These are phyloP conservation scores for Limtongozyma cylindracea DNA, from an alignment of 805 yeast species.

Conservation along the genomic window DNA sequence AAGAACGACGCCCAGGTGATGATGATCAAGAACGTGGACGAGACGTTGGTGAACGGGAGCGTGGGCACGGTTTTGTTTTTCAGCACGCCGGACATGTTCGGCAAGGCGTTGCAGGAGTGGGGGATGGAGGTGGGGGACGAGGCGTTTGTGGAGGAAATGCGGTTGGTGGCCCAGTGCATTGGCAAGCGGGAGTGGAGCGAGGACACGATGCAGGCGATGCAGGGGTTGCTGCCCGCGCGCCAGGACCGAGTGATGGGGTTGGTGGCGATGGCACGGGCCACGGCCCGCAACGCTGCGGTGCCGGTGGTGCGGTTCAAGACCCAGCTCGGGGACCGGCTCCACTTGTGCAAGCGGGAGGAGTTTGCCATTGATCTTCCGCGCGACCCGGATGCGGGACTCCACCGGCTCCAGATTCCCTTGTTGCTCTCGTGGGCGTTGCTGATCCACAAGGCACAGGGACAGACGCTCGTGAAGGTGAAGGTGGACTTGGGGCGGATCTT, in stretches of 20 bases:
- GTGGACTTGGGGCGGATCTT: slow-evolving; percentile 60
- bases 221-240: too few species aligned
- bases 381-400: slow-evolving; percentile 5
- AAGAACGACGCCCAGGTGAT: slow-evolving; percentile 63
- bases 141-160: slow-evolving; percentile 4
- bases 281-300: too few species aligned
- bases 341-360: slow-evolving; percentile 9
- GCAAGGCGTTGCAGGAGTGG: slow-evolving; percentile 2
- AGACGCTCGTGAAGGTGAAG: slow-evolving; percentile 49
- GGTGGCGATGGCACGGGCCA: too few species aligned
- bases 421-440: slow-evolving; percentile 94
- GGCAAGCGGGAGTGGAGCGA: too few species aligned
- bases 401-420: slow-evolving; percentile 42
- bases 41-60: slow-evolving; percentile 55
- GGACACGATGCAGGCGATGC: too few species aligned
- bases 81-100: slow-evolving; percentile 1
- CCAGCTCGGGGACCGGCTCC: slow-evolving; percentile 6
- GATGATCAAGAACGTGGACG: slow-evolving; percentile 48
- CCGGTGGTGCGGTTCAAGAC: slow-evolving; percentile 23
- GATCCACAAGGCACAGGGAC: slow-evolving; percentile 91
- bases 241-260: too few species aligned
- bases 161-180: slow-evolving; percentile 2
- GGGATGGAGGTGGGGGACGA: slow-evolving; percentile 3
- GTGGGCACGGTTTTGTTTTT: slow-evolving; percentile 44
- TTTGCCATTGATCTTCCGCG: slow-evolving; percentile 10